Evolutionary conservation across 2,329 filamentous ascomycete species (phyloP).

Genomic region (Colletotrichum cordylinicola): DNA sequence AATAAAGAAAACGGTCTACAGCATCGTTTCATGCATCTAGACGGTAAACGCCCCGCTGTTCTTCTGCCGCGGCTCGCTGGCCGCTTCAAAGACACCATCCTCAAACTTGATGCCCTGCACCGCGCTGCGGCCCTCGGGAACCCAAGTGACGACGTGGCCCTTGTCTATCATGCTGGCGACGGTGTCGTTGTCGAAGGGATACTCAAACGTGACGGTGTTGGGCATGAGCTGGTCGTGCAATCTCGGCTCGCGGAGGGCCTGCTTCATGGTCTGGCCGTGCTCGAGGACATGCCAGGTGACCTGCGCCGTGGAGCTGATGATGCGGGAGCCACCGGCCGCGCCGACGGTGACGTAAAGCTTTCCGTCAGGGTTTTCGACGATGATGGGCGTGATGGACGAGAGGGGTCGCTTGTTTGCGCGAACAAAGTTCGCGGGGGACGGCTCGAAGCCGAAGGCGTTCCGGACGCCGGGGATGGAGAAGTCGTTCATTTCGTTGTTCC

Average conservation of each 20-base stretch:
- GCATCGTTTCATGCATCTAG: constrained; percentile 25
- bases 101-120: constrained; percentile 71
- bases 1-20: background rate
- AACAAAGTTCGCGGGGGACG: constrained; percentile 82
- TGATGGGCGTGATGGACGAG: constrained; percentile 81
- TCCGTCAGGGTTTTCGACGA: constrained; percentile 69
- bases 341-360: constrained; percentile 73
- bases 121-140: constrained; percentile 66
- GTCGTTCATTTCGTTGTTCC: constrained; percentile 74
- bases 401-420: constrained; percentile 81
- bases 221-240: constrained; percentile 86
- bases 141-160: constrained; percentile 77
- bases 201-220: constrained; percentile 72
- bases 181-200: constrained; percentile 68
- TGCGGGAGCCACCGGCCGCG: constrained; percentile 81
- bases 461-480: constrained; percentile 81
- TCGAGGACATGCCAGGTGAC: constrained; percentile 77
- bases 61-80: constrained; percentile 75
- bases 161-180: constrained; percentile 65
- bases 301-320: constrained; percentile 81
- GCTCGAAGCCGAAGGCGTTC: constrained; percentile 87
- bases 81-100: constrained; percentile 79
- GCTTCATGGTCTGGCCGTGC: constrained; percentile 58
- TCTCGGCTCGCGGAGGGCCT: constrained; percentile 70
- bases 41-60: constrained; percentile 70